phyloP scores from a whole-genome alignment of 2,329 filamentous ascomycete species.

The Neofusicoccum ribis region DNA sequence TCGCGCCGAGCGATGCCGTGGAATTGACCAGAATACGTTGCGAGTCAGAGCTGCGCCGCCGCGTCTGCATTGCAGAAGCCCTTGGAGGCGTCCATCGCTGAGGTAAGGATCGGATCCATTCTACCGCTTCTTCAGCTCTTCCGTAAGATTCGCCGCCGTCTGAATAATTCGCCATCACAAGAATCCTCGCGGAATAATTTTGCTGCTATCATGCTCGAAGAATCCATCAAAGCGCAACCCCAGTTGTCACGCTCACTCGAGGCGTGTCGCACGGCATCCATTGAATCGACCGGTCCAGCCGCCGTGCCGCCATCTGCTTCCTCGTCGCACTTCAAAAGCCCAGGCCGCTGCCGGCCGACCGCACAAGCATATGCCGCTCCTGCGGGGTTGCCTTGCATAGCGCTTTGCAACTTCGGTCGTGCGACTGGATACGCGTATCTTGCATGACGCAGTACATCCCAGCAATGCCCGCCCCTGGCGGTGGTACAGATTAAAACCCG shows the following conservation, averaged over 20 bases:
- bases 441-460: slow-evolving; percentile 9
- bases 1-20: not conserved
- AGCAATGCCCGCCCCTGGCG: not conserved
- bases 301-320: not conserved
- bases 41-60: not conserved
- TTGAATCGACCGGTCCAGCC: not conserved
- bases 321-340: not conserved
- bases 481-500: not conserved
- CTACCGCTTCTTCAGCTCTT: not conserved
- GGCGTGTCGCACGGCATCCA: not conserved
- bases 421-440: not conserved
- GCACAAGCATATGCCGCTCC: not conserved
- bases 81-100: not conserved
- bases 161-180: not conserved
- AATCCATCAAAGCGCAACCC: not conserved
- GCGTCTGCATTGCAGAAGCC: not conserved
- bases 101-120: not conserved
- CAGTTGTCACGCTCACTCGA: not conserved
- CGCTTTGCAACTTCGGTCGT: not conserved
- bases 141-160: not conserved
- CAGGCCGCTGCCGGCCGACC: not conserved
- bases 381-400: not conserved
- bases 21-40: not conserved
- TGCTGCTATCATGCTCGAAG: not conserved
- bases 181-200: not conserved